Conservation (phyloP, 257 asterid genomes). For the Thymus mandschuricus region DNA sequence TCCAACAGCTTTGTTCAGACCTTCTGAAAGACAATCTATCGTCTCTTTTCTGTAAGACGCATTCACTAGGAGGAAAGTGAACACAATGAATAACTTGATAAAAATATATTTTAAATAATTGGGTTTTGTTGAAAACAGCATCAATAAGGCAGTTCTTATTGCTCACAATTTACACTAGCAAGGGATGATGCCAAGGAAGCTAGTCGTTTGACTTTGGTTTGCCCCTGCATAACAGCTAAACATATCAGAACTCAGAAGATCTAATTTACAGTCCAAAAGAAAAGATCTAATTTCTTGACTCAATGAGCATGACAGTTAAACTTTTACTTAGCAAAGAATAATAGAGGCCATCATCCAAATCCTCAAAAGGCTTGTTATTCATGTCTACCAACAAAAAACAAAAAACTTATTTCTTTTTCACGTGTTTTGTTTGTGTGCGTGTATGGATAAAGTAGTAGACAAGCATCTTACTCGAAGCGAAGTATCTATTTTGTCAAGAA, state of each 20-base stretch:
- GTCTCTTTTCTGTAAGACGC: conserved; percentile 64
- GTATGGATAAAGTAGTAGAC: conserved; percentile 14
- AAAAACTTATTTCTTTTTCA: background rate
- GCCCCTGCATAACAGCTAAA: conserved; percentile 56
- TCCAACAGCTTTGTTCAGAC: conserved; percentile 82
- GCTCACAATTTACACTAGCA: conserved; percentile 64
- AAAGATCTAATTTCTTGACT: conserved; percentile 11
- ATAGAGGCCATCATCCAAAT: conserved; percentile 21
- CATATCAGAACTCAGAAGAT: too few relatives aligned
- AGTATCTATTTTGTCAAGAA: conserved; percentile 74
- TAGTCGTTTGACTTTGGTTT: conserved; percentile 70
- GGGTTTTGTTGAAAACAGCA: conserved; percentile 23
- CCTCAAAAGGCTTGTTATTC: background rate
- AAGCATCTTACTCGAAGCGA: conserved; percentile 64
- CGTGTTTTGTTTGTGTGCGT: background rate
- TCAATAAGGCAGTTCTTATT: conserved; percentile 26
- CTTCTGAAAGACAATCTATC: conserved; percentile 66
- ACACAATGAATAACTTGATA: background rate
- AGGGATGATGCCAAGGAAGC: conserved; percentile 77
- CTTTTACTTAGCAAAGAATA: conserved; percentile 7
- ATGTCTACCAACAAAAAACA: background rate
- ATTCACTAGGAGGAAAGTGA: conserved; percentile 53
- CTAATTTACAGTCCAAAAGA: too few relatives aligned
- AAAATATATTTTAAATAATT: conserved; percentile 23
- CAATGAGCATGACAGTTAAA: background rate